A percentile compares a stretch with the other conserved stretches of the same genome.
Conservation (phyloP, 192 early-diverging fungal genomes). For the Coemansia sp. region DNA sequence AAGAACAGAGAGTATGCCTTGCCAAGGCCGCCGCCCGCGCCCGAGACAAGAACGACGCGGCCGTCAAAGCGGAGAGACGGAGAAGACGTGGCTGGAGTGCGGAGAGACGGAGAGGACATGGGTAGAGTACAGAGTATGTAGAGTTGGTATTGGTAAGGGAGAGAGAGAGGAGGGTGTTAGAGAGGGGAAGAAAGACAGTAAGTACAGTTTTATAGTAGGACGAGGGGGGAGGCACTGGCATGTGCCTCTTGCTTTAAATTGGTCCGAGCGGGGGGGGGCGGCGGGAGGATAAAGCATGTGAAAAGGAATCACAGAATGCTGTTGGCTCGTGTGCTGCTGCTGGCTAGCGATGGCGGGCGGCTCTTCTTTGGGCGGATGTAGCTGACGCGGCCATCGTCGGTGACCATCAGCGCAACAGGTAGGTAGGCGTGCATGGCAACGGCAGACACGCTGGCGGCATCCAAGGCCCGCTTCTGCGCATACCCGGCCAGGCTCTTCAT, state of each 20-base stretch:
- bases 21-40: constrained; percentile 90
- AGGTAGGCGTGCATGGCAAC: constrained; percentile 43
- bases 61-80: constrained; percentile 65
- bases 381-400: constrained; percentile 43
- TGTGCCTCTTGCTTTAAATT: too few relatives aligned
- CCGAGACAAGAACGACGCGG: constrained; percentile 92
- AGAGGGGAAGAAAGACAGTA: too few relatives aligned
- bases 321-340: constrained; percentile 1
- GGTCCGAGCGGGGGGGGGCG: too few relatives aligned
- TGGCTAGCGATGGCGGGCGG: constrained; percentile 7
- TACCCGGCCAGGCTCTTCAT: constrained; percentile 45
- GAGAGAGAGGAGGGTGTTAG: not conserved
- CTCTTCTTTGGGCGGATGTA: constrained; percentile 28
- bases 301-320: not conserved
- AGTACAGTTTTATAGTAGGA: too few relatives aligned
- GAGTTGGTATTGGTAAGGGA: not conserved
- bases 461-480: not conserved
- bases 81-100: constrained; percentile 2
- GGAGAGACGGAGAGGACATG: not conserved
- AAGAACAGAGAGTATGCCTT: constrained; percentile 92
- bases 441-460: constrained; percentile 3
- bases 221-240: too few relatives aligned
- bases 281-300: too few relatives aligned
- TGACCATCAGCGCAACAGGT: constrained; percentile 43
- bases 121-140: not conserved